These are phyloP conservation scores for Dactylellina cionopaga DNA, from an alignment of 2,329 filamentous ascomycete species.

Conservation along the genomic window DNA sequence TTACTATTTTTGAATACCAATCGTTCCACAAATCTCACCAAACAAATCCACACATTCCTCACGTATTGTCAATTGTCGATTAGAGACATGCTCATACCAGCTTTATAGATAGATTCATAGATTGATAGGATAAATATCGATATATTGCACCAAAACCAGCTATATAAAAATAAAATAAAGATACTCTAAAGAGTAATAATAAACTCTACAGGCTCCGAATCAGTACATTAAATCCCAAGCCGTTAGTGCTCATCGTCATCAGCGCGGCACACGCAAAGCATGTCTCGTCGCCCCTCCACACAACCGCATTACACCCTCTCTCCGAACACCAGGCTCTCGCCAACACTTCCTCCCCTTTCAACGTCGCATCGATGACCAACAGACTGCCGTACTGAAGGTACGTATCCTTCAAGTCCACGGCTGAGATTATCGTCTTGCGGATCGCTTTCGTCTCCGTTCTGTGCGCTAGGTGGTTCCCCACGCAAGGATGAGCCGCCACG, in stretches of 20 bases:
- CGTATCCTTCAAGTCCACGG: conserved; percentile 45
- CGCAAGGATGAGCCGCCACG: conserved; percentile 50
- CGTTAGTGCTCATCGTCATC: conserved; percentile 52
- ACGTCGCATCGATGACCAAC: conserved; percentile 50
- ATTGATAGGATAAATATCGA: no score
- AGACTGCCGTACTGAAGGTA: conserved; percentile 47
- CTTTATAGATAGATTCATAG: no score
- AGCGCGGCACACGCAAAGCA: conserved; percentile 52
- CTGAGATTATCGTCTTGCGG: conserved; percentile 47
- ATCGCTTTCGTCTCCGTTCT: conserved; percentile 48
- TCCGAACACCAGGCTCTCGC: conserved; percentile 52
- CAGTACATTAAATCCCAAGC: conserved; percentile 47
- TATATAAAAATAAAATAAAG: not conserved
- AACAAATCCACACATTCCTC: no score
- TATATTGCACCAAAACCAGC: not conserved
- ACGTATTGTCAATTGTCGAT: no score
- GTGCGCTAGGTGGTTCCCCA: conserved; percentile 43
- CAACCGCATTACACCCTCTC: conserved; percentile 43
- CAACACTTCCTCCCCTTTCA: conserved; percentile 46
- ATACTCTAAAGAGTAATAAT: not conserved
- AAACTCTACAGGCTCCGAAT: conserved; percentile 48
- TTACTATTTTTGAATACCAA: no score
- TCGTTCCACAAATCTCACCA: no score
- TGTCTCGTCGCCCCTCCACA: conserved; percentile 51
- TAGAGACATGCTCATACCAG: no score